phyloP scores from a whole-genome alignment of 2,329 filamentous ascomycete species.

The Onygenales sp. region DNA sequence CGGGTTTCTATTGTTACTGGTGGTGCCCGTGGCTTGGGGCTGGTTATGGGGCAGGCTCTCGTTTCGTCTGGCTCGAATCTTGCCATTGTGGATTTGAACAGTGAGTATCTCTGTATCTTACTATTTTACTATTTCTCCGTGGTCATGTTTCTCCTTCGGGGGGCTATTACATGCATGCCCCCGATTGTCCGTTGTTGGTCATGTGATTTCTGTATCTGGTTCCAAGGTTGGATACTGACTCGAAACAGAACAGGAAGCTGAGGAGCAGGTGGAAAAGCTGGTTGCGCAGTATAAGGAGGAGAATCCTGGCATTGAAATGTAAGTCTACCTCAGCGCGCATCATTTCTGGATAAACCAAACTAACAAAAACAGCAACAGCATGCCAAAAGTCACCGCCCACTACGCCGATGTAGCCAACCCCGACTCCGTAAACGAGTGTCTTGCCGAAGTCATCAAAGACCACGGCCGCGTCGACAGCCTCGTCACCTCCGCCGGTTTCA shows the following conservation, averaged over 20 bases:
- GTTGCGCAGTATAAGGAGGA: conserved; percentile 67
- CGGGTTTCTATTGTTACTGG: conserved; percentile 81
- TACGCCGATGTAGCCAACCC: conserved; percentile 78
- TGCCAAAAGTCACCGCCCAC: conserved; percentile 81
- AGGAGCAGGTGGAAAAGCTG: conserved; percentile 63
- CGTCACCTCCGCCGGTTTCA: conserved; percentile 93
- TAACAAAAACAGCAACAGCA: conserved; percentile 29
- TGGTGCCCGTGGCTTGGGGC: conserved; percentile 75
- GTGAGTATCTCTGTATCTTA: conserved; percentile 41
- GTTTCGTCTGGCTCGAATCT: conserved; percentile 81
- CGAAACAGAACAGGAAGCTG: conserved; percentile 67
- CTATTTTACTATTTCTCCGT: background rate
- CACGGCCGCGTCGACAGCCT: conserved; percentile 84
- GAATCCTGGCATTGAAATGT: conserved; percentile 66
- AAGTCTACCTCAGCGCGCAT: conserved; percentile 16
- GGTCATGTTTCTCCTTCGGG: background rate
- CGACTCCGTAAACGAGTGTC: conserved; percentile 63
- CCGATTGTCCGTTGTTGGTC: background rate
- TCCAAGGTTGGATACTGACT: conserved; percentile 1
- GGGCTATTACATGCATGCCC: too few species aligned
- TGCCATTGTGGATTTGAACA: conserved; percentile 89
- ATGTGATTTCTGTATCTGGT: background rate
- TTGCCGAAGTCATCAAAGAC: conserved; percentile 57
- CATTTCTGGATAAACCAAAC: background rate
- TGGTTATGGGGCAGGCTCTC: conserved; percentile 89